These are phyloP conservation scores for Huntiella decipiens DNA, from an alignment of 2,329 filamentous ascomycete species.

Conservation along the genomic window DNA sequence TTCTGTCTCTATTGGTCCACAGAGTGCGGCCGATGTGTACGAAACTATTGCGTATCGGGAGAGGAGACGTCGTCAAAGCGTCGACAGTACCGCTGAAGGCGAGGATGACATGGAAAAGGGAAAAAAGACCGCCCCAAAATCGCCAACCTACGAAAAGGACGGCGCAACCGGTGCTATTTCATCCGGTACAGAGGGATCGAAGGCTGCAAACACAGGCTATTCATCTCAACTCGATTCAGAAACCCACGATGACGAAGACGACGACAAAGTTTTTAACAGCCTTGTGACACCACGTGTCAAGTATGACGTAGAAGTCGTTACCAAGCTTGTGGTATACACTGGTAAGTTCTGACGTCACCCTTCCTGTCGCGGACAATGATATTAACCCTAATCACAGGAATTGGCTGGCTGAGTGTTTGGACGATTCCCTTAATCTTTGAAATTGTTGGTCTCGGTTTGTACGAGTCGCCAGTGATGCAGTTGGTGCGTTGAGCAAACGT, in stretches of 20 bases:
- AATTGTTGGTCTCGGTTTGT: slow-evolving; percentile 30
- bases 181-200: neutral
- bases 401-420: slow-evolving; percentile 64
- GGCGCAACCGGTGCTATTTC: slow-evolving; percentile 17
- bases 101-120: neutral
- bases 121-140: slow-evolving; percentile 1
- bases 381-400: slow-evolving; percentile 33
- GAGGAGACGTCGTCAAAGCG: slow-evolving; percentile 34
- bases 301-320: slow-evolving; percentile 97
- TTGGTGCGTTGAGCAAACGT: neutral
- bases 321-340: slow-evolving; percentile 84
- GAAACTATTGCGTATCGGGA: slow-evolving; percentile 87
- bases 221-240: slow-evolving; percentile 17
- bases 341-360: slow-evolving; percentile 33
- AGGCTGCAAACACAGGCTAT: neutral
- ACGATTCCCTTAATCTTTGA: slow-evolving; percentile 57
- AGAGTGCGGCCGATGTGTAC: slow-evolving; percentile 90
- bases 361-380: slow-evolving; percentile 11
- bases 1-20: slow-evolving; percentile 76
- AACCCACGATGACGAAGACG: slow-evolving; percentile 35
- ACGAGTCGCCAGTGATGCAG: slow-evolving; percentile 4
- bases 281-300: slow-evolving; percentile 73
- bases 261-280: slow-evolving; percentile 65
- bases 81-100: slow-evolving; percentile 20
- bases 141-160: slow-evolving; percentile 2